These are phyloP conservation scores for Aquilaria malaccensis DNA, from an alignment of 345 rosid genomes.

Conservation along the genomic window DNA sequence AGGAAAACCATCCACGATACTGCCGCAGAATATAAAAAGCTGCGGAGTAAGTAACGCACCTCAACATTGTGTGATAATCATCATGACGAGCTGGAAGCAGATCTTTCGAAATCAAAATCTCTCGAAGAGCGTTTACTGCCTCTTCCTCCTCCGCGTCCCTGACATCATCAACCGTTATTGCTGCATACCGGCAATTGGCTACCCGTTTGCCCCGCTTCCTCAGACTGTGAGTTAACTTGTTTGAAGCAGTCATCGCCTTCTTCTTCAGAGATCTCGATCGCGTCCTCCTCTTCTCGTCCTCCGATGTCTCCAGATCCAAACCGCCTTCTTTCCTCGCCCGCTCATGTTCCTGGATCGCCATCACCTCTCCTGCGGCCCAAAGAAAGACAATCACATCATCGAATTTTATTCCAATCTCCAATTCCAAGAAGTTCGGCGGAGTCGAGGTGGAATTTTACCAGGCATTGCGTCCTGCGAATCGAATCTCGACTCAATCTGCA, in stretches of 20 bases:
- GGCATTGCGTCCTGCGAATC: slow-evolving; percentile 29
- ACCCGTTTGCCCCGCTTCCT: slow-evolving; percentile 70
- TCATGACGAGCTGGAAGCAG: slow-evolving; percentile 70
- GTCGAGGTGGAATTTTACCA: slow-evolving; percentile 24
- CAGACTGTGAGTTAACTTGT: slow-evolving; percentile 52
- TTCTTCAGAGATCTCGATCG: slow-evolving; percentile 59
- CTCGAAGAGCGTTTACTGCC: slow-evolving; percentile 62
- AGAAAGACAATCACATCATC: neutral
- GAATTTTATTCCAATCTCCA: neutral
- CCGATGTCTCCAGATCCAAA: slow-evolving; percentile 47
- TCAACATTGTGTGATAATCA: slow-evolving; percentile 89
- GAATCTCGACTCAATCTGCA: slow-evolving; percentile 21
- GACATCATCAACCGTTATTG: slow-evolving; percentile 64
- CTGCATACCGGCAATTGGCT: slow-evolving; percentile 39
- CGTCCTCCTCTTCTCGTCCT: slow-evolving; percentile 52
- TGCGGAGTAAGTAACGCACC: slow-evolving; percentile 27
- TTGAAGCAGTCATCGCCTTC: slow-evolving; percentile 79
- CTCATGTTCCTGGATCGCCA: slow-evolving; percentile 36
- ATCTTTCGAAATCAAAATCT: slow-evolving; percentile 46
- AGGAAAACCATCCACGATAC: too few relatives aligned
- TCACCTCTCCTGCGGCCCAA: slow-evolving; percentile 30
- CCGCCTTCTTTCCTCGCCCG: slow-evolving; percentile 19
- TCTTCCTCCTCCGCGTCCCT: slow-evolving; percentile 77
- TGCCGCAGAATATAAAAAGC: too few relatives aligned
- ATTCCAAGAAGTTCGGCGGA: slow-evolving; percentile 9